phyloP scores from a whole-genome alignment of 768 basidiomycete species.

The Trametes cinnabarina region DNA sequence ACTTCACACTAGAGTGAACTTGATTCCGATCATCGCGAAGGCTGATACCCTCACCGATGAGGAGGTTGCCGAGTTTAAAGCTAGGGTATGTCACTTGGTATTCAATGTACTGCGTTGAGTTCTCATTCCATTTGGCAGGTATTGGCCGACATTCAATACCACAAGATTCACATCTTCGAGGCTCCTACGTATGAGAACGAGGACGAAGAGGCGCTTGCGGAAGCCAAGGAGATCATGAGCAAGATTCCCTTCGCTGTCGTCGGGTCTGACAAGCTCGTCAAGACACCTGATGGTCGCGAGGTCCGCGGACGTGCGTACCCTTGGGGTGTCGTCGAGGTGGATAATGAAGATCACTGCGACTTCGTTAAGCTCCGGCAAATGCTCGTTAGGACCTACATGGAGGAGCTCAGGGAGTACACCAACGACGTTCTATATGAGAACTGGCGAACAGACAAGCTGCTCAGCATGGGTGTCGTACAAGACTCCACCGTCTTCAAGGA shows the following conservation, averaged over 20 bases:
- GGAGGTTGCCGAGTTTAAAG: slow-evolving; percentile 91
- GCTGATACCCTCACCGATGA: slow-evolving; percentile 97
- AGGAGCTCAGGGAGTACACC: slow-evolving; percentile 96
- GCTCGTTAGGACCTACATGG: slow-evolving; percentile 99
- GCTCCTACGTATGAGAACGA: slow-evolving; percentile 97
- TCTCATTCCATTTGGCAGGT: slow-evolving; percentile 49
- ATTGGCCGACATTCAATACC: slow-evolving; percentile 87
- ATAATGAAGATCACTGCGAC: slow-evolving; percentile 99
- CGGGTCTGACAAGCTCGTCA: slow-evolving; percentile 83
- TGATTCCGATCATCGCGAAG: slow-evolving; percentile 98
- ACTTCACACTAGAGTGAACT: slow-evolving; percentile 95
- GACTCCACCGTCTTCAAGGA: slow-evolving; percentile 99
- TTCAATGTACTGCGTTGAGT: neutral
- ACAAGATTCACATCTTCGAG: slow-evolving; percentile 97
- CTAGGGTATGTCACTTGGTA: slow-evolving; percentile 55
- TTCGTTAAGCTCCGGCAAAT: slow-evolving; percentile 99
- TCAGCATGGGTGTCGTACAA: slow-evolving; percentile 97
- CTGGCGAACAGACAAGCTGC: slow-evolving; percentile 94
- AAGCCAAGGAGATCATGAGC: slow-evolving; percentile 96
- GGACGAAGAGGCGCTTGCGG: slow-evolving; percentile 96
- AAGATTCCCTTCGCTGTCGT: slow-evolving; percentile 99
- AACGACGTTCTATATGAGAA: slow-evolving; percentile 96
- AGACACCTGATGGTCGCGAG: slow-evolving; percentile 82
- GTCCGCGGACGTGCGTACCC: slow-evolving; percentile 96
- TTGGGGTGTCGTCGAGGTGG: slow-evolving; percentile 99